phyloP scores from a whole-genome alignment of 108 stramenopile species.

The Skeletonema costatum region DNA sequence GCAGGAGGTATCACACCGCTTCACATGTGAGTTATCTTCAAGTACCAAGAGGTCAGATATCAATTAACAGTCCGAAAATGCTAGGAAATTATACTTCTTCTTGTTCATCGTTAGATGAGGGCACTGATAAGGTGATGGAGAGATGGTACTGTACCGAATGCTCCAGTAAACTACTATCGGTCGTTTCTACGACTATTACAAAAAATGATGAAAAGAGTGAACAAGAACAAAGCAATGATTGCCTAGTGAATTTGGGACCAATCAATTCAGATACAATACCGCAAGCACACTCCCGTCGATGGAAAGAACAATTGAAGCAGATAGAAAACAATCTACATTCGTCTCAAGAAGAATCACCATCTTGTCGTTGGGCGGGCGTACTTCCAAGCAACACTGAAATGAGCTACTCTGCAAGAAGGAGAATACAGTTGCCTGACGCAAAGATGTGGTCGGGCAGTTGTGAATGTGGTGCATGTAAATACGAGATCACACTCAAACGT shows the following conservation, averaged over 20 bases:
- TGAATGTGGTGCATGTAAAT: conserved; percentile 31
- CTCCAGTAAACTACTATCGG: conserved; percentile 22
- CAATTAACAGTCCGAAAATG: neutral
- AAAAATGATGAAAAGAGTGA: neutral
- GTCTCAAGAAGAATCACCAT: neutral
- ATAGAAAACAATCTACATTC: conserved; percentile 7
- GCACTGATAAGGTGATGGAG: conserved; percentile 12
- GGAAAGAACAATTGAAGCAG: conserved; percentile 5
- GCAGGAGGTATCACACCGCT: conserved; percentile 42
- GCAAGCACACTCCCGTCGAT: conserved; percentile 11
- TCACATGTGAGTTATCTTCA: conserved; percentile 33
- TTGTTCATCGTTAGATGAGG: neutral
- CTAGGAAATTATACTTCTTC: neutral
- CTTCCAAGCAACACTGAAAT: neutral
- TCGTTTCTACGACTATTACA: neutral
- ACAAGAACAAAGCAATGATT: neutral
- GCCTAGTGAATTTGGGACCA: neutral
- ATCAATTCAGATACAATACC: neutral
- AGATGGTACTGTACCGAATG: conserved; percentile 38
- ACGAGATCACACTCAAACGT: conserved; percentile 11
- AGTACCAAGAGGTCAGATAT: neutral
- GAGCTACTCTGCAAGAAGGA: neutral
- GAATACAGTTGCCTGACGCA: neutral
- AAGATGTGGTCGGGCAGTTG: conserved; percentile 8
- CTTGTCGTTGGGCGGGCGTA: neutral